phyloP scores from a whole-genome alignment of 805 yeast genomes.

The Suhomyces sp. region DNA sequence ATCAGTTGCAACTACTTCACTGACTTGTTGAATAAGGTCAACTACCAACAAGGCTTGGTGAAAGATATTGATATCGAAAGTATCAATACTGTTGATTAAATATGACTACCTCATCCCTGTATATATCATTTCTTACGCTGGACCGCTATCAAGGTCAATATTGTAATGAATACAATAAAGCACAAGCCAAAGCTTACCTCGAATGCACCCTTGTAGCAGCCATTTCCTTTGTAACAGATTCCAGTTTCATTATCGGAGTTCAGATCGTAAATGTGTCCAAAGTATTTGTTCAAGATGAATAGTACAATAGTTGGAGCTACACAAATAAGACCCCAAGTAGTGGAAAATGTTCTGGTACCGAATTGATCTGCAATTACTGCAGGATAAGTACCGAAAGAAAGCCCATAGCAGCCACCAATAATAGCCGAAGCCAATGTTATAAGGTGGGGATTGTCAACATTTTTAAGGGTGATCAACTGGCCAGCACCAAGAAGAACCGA shows the following conservation, averaged over 20 bases:
- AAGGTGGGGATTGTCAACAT: slow-evolving; percentile 26
- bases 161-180: slow-evolving; percentile 21
- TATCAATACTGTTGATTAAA: slow-evolving; percentile 37
- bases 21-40: slow-evolving; percentile 43
- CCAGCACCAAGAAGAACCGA: slow-evolving; percentile 34
- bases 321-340: slow-evolving; percentile 73
- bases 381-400: slow-evolving; percentile 71
- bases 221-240: slow-evolving; percentile 35
- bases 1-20: slow-evolving; percentile 54
- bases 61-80: slow-evolving; percentile 44
- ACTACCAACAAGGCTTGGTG: slow-evolving; percentile 40
- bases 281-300: slow-evolving; percentile 49
- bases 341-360: slow-evolving; percentile 65
- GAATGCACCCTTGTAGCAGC: slow-evolving; percentile 38
- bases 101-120: neutral
- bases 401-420: slow-evolving; percentile 67
- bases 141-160: slow-evolving; percentile 23
- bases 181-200: slow-evolving; percentile 29
- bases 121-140: slow-evolving; percentile 15
- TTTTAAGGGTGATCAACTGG: slow-evolving; percentile 32
- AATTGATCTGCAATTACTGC: slow-evolving; percentile 70
- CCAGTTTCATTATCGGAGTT: slow-evolving; percentile 40
- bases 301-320: slow-evolving; percentile 65
- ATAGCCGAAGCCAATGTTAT: slow-evolving; percentile 51
- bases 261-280: slow-evolving; percentile 54